Evolutionary conservation across 352 stramenopile species (phyloP).

Genomic region (Globisporangium cederbergense): DNA sequence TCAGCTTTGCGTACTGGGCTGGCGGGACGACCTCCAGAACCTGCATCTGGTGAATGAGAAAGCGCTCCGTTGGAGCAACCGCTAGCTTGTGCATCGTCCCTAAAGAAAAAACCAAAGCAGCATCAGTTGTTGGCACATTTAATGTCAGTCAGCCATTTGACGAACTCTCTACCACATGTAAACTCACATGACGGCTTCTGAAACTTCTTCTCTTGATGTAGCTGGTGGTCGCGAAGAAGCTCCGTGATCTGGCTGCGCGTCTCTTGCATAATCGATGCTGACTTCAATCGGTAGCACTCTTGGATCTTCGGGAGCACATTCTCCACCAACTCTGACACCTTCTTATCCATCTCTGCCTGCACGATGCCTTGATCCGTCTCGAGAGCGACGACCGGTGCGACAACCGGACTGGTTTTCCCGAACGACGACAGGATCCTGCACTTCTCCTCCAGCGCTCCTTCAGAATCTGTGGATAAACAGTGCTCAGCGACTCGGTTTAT

Average conservation of each 20-base stretch:
- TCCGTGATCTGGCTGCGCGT: constrained; percentile 24
- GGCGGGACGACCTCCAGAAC: constrained; percentile 26
- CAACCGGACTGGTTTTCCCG: constrained; percentile 34
- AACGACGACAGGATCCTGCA: constrained; percentile 46
- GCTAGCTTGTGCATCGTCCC: constrained; percentile 4
- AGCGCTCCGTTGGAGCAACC: constrained; percentile 24
- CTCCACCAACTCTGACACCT: constrained; percentile 38
- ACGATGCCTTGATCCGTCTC: constrained; percentile 12
- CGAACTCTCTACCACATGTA: not conserved
- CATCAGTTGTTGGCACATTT: not conserved
- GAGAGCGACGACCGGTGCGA: constrained; percentile 18
- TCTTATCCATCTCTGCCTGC: constrained; percentile 50
- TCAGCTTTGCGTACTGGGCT: constrained; percentile 24
- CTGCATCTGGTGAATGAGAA: constrained; percentile 41
- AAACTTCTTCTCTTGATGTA: constrained; percentile 10
- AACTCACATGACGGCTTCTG: constrained; percentile 14
- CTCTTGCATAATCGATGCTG: constrained; percentile 40
- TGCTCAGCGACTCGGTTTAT: not conserved
- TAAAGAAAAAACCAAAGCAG: not conserved
- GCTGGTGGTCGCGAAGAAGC: constrained; percentile 27
- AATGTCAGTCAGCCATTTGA: not conserved
- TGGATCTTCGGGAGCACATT: constrained; percentile 42
- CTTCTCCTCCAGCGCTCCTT: constrained; percentile 38
- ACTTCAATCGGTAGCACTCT: constrained; percentile 51
- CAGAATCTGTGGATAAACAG: constrained; percentile 30